These are phyloP conservation scores for Aureobasidium sp. DNA, from an alignment of 2,329 filamentous ascomycete species.

Conservation along the genomic window DNA sequence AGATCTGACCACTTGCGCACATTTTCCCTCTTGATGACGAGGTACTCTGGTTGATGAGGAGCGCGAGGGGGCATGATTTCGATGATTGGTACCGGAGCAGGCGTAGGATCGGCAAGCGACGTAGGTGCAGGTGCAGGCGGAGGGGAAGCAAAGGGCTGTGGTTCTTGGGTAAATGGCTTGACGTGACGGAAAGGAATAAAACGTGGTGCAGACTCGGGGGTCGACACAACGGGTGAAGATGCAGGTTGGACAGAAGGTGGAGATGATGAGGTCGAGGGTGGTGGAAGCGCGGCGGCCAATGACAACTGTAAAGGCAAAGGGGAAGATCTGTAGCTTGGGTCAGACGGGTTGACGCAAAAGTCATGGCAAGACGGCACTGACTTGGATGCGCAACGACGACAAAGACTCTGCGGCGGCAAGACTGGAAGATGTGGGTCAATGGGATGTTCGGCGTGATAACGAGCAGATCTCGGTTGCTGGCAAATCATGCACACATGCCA, in stretches of 20 bases:
- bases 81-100: not conserved
- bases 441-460: constrained; percentile 16
- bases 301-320: not conserved
- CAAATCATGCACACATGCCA: constrained; percentile 17
- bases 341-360: no score
- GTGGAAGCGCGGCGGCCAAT: not conserved
- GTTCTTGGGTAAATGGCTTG: not conserved
- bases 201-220: not conserved
- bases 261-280: not conserved
- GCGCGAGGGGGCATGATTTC: not conserved
- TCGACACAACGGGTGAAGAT: no score
- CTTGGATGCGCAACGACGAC: not conserved
- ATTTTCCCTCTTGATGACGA: not conserved
- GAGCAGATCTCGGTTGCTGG: constrained; percentile 15
- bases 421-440: not conserved
- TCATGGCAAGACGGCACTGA: not conserved
- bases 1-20: not conserved
- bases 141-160: not conserved
- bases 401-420: not conserved
- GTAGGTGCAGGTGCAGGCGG: not conserved
- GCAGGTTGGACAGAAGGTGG: no score
- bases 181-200: not conserved
- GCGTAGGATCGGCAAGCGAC: not conserved
- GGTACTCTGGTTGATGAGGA: not conserved
- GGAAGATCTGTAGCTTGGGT: not conserved